A percentile compares a stretch with the other conserved stretches of the same genome.
phyloP scores from a whole-genome alignment of 2,329 filamentous ascomycete genomes.

The Stenocarpella maydis region DNA sequence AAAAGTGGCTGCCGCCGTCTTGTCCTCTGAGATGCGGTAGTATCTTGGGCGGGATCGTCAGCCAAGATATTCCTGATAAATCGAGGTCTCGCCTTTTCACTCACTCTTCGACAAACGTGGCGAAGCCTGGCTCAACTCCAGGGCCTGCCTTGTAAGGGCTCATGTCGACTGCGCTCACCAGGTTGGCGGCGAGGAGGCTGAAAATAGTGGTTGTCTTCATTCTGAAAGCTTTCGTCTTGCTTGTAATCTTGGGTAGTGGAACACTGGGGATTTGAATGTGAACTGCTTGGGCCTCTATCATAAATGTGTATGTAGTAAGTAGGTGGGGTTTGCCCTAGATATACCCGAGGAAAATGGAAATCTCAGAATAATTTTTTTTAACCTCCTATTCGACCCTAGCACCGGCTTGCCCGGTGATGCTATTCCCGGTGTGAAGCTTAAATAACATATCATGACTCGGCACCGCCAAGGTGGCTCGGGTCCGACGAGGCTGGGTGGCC shows the following conservation, averaged over 20 bases:
- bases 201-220: conserved; percentile 2
- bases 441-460: conserved; percentile 18
- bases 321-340: background rate
- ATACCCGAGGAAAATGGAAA: background rate
- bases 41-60: background rate
- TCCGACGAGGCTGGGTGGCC: background rate
- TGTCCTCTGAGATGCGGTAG: conserved; percentile 33
- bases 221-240: background rate
- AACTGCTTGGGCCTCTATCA: background rate
- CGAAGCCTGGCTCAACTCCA: conserved; percentile 28
- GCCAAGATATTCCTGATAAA: background rate
- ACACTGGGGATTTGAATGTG: background rate
- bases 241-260: background rate
- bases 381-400: conserved; percentile 9
- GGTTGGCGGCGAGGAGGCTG: background rate
- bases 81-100: background rate
- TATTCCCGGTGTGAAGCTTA: conserved; percentile 19
- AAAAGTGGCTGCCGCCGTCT: conserved; percentile 26
- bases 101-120: conserved; percentile 27
- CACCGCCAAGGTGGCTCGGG: background rate
- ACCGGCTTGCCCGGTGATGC: conserved; percentile 11
- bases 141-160: conserved; percentile 26
- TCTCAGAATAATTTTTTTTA: background rate
- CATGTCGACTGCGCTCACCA: conserved; percentile 32
- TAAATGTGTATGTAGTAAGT: background rate